A percentile compares a stretch with the other conserved stretches of the same genome.
phyloP scores from a whole-genome alignment of 208 protist genomes.

The Entamoeba nuttalli region DNA sequence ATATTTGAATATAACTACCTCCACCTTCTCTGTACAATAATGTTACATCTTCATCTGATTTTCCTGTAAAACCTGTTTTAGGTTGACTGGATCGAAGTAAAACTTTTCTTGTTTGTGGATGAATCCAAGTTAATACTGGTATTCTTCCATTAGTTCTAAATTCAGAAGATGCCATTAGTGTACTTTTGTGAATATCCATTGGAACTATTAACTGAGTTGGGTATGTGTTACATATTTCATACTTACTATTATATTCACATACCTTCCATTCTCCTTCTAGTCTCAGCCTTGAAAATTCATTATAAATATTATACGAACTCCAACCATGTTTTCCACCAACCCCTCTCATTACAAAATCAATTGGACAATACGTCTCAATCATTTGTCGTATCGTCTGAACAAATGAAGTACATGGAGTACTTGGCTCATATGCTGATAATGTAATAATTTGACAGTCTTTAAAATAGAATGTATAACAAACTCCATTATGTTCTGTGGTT shows the following conservation, averaged over 20 bases:
- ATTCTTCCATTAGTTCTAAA: constrained; percentile 42
- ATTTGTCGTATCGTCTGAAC: no score
- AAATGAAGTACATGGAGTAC: no score
- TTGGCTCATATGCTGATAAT: no score
- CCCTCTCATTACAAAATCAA: no score
- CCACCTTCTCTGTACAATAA: background rate
- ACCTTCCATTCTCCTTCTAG: background rate
- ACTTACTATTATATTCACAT: constrained; percentile 40
- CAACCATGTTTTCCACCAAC: no score
- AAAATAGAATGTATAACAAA: no score
- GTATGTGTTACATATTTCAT: constrained; percentile 40
- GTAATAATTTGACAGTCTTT: no score
- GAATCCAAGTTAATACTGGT: constrained; percentile 40
- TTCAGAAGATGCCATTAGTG: constrained; percentile 18
- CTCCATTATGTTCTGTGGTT: no score
- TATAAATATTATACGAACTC: no score
- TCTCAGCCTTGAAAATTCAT: no score
- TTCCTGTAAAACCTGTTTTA: background rate
- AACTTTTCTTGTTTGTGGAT: constrained; percentile 10
- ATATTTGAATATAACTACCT: background rate
- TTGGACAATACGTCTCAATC: no score
- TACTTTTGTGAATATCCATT: constrained; percentile 26
- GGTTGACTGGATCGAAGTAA: constrained; percentile 42
- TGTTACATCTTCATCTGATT: background rate
- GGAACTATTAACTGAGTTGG: constrained; percentile 44